Base-by-base conservation (phyloP, 176 grass and related monocot species). In the Guadua angustifolia region DNA sequence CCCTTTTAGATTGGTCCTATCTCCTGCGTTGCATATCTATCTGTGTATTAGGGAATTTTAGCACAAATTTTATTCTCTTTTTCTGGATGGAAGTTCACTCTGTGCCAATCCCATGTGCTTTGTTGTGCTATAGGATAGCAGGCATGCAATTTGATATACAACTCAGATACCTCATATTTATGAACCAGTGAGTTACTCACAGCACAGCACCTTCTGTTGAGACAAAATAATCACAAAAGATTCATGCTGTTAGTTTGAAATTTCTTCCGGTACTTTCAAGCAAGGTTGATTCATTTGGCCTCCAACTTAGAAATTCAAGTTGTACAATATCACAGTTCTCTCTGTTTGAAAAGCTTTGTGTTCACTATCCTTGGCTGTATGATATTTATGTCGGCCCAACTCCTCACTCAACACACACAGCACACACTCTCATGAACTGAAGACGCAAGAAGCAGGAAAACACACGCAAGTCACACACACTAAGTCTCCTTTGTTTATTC, bases 251-350 rank as follows among this genome's bases (percentile, higher is more conserved):
- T 74, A 40, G 44, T 51, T 85, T 77, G 52, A n/a, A 70, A 26
- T 61, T 51, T 47, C 13, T n/a, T 74, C 29, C 7, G 6, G 4
- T 62, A 17, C 51, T 80, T 69, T 29, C n/a, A 74, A 14, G n/a
- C 82, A 84, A 80, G 51, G 24, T 74, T 84, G 52, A 82, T 29
- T 32, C 24, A 21, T 79, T 87, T 49, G 3, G 57, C 50, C 3
- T 18, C 36, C 8, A 16, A 33, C 40, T 55, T 24, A 64, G 13
- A 53, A 62, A 52, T n/a, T 40, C 73, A 8, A n/a, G 53, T 44
- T 79, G 71, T 18, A 75, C 70, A 44, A 36, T 85, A 18, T 16
- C 63, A 58, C 60, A 39, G 11, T 17, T n/a, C 39, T 51, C 0
- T 38, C 18, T 81, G 2, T 71, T 70, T 33, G 16, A 62, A 7